Percentiles rank a stretch among this genome's conserved stretches.
These are phyloP conservation scores for Mrakiaceae sp. DNA, from an alignment of 1,284 basidiomycete species.

Conservation along the genomic window DNA sequence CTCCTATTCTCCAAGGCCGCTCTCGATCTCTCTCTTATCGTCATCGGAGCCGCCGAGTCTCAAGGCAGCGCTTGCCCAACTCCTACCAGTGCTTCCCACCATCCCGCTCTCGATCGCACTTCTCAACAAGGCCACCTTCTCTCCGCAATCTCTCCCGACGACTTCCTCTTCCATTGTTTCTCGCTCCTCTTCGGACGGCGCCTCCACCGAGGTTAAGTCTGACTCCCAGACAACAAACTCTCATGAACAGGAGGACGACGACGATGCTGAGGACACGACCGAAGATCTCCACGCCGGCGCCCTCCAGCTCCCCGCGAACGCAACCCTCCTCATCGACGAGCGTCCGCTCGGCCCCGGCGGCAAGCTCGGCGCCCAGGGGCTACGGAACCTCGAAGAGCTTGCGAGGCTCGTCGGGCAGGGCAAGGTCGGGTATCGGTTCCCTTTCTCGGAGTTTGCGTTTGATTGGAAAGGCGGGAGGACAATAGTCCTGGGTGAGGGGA, in stretches of 20 bases:
- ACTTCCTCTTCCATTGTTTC: neutral
- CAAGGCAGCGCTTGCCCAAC: neutral
- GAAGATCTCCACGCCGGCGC: conserved; percentile 15
- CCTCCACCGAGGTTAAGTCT: no score
- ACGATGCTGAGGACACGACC: neutral
- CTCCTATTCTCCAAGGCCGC: neutral
- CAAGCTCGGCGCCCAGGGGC: conserved; percentile 2
- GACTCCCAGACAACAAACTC: no score
- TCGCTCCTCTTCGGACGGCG: neutral
- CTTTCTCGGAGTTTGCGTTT: conserved; percentile 14
- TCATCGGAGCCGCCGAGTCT: neutral
- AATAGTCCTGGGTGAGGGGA: no score
- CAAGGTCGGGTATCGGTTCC: conserved; percentile 9
- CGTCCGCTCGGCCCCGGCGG: conserved; percentile 10
- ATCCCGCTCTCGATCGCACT: conserved; percentile 8
- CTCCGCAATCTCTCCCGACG: neutral
- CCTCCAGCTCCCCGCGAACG: conserved; percentile 7
- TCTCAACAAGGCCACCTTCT: conserved; percentile 5
- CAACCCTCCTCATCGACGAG: conserved; percentile 8
- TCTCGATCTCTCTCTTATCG: conserved; percentile 3
- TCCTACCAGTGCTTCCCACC: neutral
- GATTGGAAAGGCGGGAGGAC: no score
- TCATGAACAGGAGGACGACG: neutral
- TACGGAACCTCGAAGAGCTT: conserved; percentile 9
- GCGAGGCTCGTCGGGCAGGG: conserved; percentile 5